Base-by-base conservation (phyloP, 805 yeast genomes). In the Lipomyces anomalus region DNA sequence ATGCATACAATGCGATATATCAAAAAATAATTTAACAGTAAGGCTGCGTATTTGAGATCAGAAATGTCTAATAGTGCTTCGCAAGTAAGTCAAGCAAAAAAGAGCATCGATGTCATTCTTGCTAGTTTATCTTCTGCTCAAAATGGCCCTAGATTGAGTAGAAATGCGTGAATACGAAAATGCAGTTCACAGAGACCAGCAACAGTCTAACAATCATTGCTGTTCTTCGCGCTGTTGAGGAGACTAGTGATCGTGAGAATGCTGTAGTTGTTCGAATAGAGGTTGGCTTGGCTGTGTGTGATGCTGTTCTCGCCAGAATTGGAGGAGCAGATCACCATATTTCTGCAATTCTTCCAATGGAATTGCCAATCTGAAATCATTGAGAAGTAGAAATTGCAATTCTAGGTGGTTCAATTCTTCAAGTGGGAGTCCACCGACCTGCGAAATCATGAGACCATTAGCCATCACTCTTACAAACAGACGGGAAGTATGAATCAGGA, bases 371-470 rank as follows among this genome's bases (percentile, higher is more conserved):
- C 82, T 80, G 66, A 92, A 90, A 66, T 92, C 96, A 42, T 88
- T 73, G 48, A 90, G 69, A 40, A 89, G 65, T 56, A 90, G 68
- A 61, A 92, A 89, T 63, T 90, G 97, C 38, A 92, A 69, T 65
- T 92, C 99, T 55, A 92, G 70, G 65, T 85, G 89, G 62, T 92
- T 92, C 62, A 92, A 73, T 63, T 92, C 99, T 45, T 86, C 95
- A 46, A 88, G 72, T 5, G 97, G 95, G 44, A 90, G 72, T 0
- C 97, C 97, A 4, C 97, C 97, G 36, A 90, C 61, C 54, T 50
- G 26, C n/a, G 16, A 20, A 35, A 16, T 22, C 5, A n/a, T 16
- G 33, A 33, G 22, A 43, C 30, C 29, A 38, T 40, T 22, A 92
- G 22, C 21, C 18, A 16, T 20, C 7, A 11, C 22, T 4, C 18